Evolutionary conservation across 2,329 filamentous ascomycete species (phyloP).

Genomic region (Trichoderma koningiopsis): DNA sequence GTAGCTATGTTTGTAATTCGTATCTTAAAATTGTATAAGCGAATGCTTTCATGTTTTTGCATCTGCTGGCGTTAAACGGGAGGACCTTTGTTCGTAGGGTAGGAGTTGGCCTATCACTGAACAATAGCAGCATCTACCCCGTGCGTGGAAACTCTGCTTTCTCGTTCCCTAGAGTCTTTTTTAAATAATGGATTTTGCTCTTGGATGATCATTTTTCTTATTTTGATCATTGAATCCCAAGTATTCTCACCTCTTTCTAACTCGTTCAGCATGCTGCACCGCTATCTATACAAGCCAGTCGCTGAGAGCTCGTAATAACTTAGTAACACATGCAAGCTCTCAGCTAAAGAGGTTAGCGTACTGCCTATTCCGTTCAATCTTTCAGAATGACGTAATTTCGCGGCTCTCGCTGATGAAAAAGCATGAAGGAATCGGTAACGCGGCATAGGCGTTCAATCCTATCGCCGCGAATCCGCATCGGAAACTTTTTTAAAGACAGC

Average conservation of each 20-base stretch:
- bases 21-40: too few relatives aligned
- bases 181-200: not conserved
- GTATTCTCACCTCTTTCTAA: not conserved
- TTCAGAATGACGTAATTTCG: not conserved
- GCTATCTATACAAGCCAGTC: not conserved
- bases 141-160: not conserved
- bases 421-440: not conserved
- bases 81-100: not conserved
- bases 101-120: not conserved
- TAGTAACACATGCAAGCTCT: not conserved
- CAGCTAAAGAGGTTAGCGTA: not conserved
- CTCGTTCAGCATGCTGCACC: not conserved
- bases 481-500: not conserved
- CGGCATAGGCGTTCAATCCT: not conserved
- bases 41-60: too few relatives aligned
- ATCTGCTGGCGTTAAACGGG: too few relatives aligned
- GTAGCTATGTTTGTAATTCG: too few relatives aligned
- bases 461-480: not conserved
- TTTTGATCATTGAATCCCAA: not conserved
- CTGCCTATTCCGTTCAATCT: not conserved
- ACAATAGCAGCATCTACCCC: too few relatives aligned
- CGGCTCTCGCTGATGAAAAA: not conserved
- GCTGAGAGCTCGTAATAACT: not conserved
- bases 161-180: not conserved
- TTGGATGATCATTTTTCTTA: not conserved